A percentile compares a stretch with the other conserved stretches of the same genome.
Evolutionary conservation across 257 asterid genomes (phyloP).

Genomic region (Primulina eburnea): DNA sequence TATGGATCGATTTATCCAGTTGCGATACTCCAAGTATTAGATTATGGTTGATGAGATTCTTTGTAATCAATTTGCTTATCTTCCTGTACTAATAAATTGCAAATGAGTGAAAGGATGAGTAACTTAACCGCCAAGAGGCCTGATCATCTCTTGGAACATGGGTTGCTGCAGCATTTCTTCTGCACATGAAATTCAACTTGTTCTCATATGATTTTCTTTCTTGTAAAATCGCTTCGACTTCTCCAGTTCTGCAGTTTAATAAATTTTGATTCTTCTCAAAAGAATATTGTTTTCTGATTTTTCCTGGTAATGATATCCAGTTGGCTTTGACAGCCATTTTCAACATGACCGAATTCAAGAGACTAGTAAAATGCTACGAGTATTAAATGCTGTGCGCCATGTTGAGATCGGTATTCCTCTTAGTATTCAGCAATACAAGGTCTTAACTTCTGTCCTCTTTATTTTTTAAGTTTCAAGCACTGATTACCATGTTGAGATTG

Average conservation of each 20-base stretch:
- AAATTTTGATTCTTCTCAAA: slow-evolving; percentile 27
- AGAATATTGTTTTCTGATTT: slow-evolving; percentile 52
- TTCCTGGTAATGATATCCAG: slow-evolving; percentile 78
- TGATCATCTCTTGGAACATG: slow-evolving; percentile 16
- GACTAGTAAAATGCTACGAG: slow-evolving; percentile 77
- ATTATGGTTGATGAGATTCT: neutral
- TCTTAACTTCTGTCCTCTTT: slow-evolving; percentile 26
- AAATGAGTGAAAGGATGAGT: slow-evolving; percentile 13
- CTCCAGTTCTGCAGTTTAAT: slow-evolving; percentile 13
- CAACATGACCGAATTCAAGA: slow-evolving; percentile 86
- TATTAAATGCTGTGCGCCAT: slow-evolving; percentile 81
- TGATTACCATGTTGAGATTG: slow-evolving; percentile 17
- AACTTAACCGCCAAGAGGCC: neutral
- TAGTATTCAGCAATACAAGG: slow-evolving; percentile 96
- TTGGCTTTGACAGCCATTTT: slow-evolving; percentile 93
- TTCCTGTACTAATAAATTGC: neutral
- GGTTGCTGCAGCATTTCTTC: slow-evolving; percentile 18
- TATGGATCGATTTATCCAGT: neutral
- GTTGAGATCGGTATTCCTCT: slow-evolving; percentile 80
- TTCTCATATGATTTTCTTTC: slow-evolving; percentile 15
- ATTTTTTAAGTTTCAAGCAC: slow-evolving; percentile 14
- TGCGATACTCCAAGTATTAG: neutral
- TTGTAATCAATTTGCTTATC: neutral
- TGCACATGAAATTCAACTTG: slow-evolving; percentile 11
- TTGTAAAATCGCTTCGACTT: slow-evolving; percentile 12